Evolutionary conservation across 2,329 filamentous ascomycete genomes (phyloP).

Genomic region (Elsinoe ampelina): DNA sequence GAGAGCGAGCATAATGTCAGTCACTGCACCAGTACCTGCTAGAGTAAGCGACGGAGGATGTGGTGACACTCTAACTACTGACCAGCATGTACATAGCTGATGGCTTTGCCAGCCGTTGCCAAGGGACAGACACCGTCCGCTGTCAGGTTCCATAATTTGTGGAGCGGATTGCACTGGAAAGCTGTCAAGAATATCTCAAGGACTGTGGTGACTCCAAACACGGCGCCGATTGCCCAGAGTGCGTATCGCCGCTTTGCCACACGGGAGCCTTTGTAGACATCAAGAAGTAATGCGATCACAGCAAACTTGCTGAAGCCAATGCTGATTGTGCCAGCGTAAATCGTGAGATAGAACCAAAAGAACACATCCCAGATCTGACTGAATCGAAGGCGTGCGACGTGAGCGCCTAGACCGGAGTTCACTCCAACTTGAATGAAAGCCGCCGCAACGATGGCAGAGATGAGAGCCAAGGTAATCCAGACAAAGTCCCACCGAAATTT

Average conservation of each 20-base stretch:
- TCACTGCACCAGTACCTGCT: neutral
- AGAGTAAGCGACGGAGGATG: neutral
- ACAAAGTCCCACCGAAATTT: neutral
- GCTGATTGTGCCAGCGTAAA: neutral
- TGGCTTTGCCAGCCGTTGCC: neutral
- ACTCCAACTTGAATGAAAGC: neutral
- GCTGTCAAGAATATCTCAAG: neutral
- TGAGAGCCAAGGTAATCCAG: neutral
- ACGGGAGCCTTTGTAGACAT: neutral
- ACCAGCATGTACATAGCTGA: neutral
- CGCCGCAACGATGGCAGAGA: neutral
- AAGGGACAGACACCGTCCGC: neutral
- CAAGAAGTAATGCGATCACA: neutral
- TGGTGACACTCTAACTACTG: neutral
- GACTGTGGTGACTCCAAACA: neutral
- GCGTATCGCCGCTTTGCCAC: neutral
- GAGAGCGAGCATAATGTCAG: neutral
- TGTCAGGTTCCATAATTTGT: neutral
- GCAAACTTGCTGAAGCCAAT: neutral
- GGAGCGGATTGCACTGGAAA: neutral
- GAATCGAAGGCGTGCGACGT: neutral
- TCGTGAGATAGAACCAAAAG: neutral
- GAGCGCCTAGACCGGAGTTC: neutral
- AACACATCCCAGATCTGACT: neutral
- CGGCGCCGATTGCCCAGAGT: neutral